Conservation (phyloP, 805 yeast genomes). For the Sugiyamaella smithiae region DNA sequence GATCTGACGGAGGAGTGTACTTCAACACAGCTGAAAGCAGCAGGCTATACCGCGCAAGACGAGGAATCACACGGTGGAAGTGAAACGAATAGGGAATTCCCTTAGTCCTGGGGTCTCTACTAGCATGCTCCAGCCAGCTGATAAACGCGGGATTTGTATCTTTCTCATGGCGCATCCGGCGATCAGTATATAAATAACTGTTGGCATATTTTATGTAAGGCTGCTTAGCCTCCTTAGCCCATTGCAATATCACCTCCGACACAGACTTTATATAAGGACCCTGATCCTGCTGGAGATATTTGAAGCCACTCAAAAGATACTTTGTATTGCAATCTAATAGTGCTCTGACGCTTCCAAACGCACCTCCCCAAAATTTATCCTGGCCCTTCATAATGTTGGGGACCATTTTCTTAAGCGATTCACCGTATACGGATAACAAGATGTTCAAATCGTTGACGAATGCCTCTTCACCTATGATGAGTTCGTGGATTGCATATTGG, state of each 20-base stretch:
- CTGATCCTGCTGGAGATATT: constrained; percentile 53
- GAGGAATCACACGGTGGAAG: constrained; percentile 54
- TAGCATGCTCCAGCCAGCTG: constrained; percentile 54
- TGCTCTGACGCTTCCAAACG: constrained; percentile 55
- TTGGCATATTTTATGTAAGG: constrained; percentile 59
- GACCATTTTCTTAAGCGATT: constrained; percentile 35
- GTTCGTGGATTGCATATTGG: constrained; percentile 74
- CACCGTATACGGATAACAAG: constrained; percentile 58
- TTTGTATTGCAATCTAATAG: constrained; percentile 55
- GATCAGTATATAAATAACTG: constrained; percentile 33
- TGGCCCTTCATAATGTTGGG: constrained; percentile 48
- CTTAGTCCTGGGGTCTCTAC: constrained; percentile 45
- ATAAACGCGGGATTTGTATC: constrained; percentile 45
- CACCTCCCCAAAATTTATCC: constrained; percentile 55
- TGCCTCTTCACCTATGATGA: constrained; percentile 66
- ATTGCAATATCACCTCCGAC: constrained; percentile 58
- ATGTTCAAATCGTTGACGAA: constrained; percentile 65
- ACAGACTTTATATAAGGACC: constrained; percentile 66
- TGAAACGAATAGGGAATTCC: constrained; percentile 43
- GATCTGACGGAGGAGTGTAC: constrained; percentile 44
- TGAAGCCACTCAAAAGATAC: constrained; percentile 54
- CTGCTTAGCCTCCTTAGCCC: constrained; percentile 58
- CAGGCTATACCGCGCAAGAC: constrained; percentile 57
- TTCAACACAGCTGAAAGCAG: constrained; percentile 59
- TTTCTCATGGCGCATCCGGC: constrained; percentile 45